Base-by-base conservation (phyloP, 2,329 filamentous ascomycete genomes). In the Verruconis gallopava region DNA sequence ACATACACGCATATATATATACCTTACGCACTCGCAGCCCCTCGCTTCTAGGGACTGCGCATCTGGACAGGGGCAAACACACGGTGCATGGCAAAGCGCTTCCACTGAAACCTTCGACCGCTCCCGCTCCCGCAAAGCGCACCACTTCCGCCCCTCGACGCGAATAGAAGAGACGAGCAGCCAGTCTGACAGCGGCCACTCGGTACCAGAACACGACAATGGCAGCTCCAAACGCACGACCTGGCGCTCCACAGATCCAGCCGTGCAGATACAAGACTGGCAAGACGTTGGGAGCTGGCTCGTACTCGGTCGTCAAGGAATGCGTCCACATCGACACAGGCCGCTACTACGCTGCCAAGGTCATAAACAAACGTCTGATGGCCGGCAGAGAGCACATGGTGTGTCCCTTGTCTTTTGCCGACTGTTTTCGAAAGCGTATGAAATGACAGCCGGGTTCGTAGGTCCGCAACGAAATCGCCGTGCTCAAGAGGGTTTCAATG, bases 331-430 rank as follows among this genome's bases (percentile, higher is more conserved):
- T 96, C 55, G 89, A 96, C 53, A 96, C 91, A 0, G 89, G 89
- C 36, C 79, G 88, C 50, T 96, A 95, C 65, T 98, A 96, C 78
- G 91, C 91, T 20, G 89, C 91, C 47, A 98, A 98, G 63, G 91
- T 98, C 48, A 98, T 98, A 65, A 98, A 98, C 68, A 98, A 98
- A 72, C 75, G 89, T 44, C 69, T 98, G 51, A 98, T 98, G 91
- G 84, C 86, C 4, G 91, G 91, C 22, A 75, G 91, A 51, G 91
- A 98, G 66, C 91, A 96, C 63, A 98, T 98, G 91, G 91, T 95
- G 55, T 46, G 60, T 49, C 33, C 14, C 13, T n/a, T n/a, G n/a
- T n/a, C n/a, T n/a, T n/a, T n/a, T 17, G n/a, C n/a, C n/a, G n/a
- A n/a, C n/a, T n/a, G n/a, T n/a, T n/a, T n/a, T n/a, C n/a, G n/a